Percentiles rank a stretch among this genome's conserved stretches.
Evolutionary conservation across 208 protist genomes (phyloP).

Genomic region (Trypanosoma cruzi): DNA sequence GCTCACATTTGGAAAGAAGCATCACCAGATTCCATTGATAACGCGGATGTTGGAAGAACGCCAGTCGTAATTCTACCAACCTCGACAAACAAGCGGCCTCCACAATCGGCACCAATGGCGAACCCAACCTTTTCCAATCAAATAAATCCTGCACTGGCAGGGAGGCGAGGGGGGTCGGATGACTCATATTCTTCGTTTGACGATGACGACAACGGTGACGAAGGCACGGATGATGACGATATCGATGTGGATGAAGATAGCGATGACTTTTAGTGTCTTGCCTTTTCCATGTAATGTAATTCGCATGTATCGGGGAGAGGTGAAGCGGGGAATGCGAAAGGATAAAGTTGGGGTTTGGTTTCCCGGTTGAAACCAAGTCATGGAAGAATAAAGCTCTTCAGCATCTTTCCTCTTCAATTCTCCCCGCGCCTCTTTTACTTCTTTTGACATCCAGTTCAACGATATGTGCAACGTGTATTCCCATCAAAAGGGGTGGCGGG

Average conservation of each 20-base stretch:
- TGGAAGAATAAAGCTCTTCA: too few relatives aligned
- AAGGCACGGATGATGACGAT: constrained; percentile 49
- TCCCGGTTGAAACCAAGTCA: too few relatives aligned
- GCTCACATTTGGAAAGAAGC: constrained; percentile 50
- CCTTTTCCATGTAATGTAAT: background rate
- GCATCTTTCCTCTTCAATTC: too few relatives aligned
- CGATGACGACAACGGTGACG: constrained; percentile 40
- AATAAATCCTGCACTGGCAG: constrained; percentile 6
- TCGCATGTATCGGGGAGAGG: background rate
- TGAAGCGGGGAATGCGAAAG: background rate
- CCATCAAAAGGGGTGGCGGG: too few relatives aligned
- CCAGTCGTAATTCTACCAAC: constrained; percentile 10
- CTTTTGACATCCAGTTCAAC: too few relatives aligned
- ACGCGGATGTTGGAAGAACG: background rate
- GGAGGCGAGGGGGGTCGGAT: constrained; percentile 34
- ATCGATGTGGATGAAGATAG: constrained; percentile 78
- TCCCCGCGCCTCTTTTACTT: too few relatives aligned
- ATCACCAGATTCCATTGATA: background rate
- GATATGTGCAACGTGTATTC: too few relatives aligned
- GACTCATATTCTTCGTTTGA: constrained; percentile 86
- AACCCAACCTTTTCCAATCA: constrained; percentile 5
- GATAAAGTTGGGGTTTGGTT: background rate
- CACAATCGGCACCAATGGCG: background rate
- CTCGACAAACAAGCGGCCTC: constrained; percentile 4
- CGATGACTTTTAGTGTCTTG: constrained; percentile 73